Conservation (phyloP, 352 stramenopile genomes). For the Plasmopara halstedii region DNA sequence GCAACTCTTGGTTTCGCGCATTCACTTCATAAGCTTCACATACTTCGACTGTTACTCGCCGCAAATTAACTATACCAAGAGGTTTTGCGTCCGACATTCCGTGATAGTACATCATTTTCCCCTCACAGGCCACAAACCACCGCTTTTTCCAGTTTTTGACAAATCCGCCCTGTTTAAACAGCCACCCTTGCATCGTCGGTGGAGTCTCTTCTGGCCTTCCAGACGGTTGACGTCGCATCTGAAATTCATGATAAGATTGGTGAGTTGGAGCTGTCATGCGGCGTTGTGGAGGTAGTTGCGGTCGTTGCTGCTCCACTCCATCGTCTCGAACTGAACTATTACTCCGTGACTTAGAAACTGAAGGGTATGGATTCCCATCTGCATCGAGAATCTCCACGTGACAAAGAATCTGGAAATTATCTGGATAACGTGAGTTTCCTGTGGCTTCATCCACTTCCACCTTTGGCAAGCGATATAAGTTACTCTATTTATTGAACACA, state of each 20-base stretch:
- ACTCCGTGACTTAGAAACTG: conserved; percentile 16
- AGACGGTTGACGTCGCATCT: conserved; percentile 12
- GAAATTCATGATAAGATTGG: conserved; percentile 9
- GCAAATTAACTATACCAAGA: conserved; percentile 58
- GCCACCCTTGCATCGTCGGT: conserved; percentile 55
- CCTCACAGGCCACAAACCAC: conserved; percentile 76
- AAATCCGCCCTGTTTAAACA: conserved; percentile 74
- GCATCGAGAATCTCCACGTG: conserved; percentile 33
- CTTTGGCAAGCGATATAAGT: conserved; percentile 44
- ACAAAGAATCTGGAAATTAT: conserved; percentile 50
- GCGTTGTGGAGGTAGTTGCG: conserved; percentile 16
- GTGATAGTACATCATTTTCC: conserved; percentile 75
- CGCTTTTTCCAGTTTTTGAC: conserved; percentile 82
- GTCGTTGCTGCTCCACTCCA: conserved; percentile 9
- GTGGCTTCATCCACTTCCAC: conserved; percentile 53
- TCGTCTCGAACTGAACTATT: conserved; percentile 17
- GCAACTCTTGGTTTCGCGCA: conserved; percentile 42
- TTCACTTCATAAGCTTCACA: conserved; percentile 53
- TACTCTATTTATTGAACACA: conserved; percentile 14
- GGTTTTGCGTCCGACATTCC: conserved; percentile 55
- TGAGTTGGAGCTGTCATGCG: conserved; percentile 21
- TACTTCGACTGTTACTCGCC: conserved; percentile 44
- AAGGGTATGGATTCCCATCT: conserved; percentile 19
- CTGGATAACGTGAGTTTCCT: conserved; percentile 41
- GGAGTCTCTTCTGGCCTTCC: conserved; percentile 19